Conservation (phyloP, 2,329 filamentous ascomycete genomes). For the Colletotrichum musicola region DNA sequence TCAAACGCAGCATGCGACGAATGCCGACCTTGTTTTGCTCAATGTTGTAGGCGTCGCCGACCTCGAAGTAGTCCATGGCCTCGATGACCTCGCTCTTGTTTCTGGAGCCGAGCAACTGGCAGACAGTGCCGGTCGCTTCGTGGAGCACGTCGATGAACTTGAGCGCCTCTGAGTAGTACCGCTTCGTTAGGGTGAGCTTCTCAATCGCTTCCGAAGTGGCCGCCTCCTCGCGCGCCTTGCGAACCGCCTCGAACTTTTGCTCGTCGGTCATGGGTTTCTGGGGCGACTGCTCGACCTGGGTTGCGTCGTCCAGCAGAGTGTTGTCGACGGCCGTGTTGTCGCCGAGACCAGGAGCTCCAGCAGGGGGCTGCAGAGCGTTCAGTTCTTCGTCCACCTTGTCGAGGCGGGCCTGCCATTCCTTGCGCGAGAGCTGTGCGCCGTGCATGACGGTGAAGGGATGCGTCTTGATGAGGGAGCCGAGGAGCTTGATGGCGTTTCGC, state of each 20-base stretch:
- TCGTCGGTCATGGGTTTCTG: conserved; percentile 80
- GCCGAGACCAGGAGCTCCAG: conserved; percentile 78
- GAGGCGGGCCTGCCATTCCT: conserved; percentile 87
- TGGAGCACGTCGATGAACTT: conserved; percentile 94
- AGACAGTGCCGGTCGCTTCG: conserved; percentile 82
- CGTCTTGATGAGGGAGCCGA: conserved; percentile 89
- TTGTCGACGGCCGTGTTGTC: conserved; percentile 80
- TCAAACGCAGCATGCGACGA: conserved; percentile 92
- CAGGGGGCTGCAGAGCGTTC: conserved; percentile 83
- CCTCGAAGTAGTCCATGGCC: conserved; percentile 98
- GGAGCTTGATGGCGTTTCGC: conserved; percentile 92
- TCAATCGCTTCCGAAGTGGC: conserved; percentile 90
- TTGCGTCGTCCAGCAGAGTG: conserved; percentile 87
- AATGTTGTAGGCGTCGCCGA: conserved; percentile 95
- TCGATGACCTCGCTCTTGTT: conserved; percentile 99
- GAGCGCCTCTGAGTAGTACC: conserved; percentile 94
- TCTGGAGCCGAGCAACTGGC: conserved; percentile 89
- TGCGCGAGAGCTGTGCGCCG: conserved; percentile 84
- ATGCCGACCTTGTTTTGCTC: conserved; percentile 94
- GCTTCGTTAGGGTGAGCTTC: conserved; percentile 86
- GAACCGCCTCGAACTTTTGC: conserved; percentile 77
- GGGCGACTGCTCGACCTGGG: conserved; percentile 76
- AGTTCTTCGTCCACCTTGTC: conserved; percentile 88
- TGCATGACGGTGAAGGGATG: conserved; percentile 96
- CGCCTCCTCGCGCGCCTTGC: conserved; percentile 87